Evolutionary conservation across 2,329 filamentous ascomycete species (phyloP).

Genomic region (Coccinonectria pachysandricola): DNA sequence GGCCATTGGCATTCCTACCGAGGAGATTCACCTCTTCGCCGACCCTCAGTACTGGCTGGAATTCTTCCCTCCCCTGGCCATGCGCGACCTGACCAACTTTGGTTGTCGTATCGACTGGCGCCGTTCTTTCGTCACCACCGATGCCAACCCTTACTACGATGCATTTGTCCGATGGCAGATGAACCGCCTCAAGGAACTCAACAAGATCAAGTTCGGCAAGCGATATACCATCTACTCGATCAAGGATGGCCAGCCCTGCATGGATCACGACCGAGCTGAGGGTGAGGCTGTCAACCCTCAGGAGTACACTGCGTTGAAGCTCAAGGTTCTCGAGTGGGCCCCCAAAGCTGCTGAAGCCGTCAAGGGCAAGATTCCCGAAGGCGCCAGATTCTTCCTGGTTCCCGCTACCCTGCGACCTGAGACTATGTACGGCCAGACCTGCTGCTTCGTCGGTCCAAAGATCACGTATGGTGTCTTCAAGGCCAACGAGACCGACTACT

Average conservation of each 20-base stretch:
- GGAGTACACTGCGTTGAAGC: conserved; percentile 87
- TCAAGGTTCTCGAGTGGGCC: conserved; percentile 85
- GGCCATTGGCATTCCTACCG: conserved; percentile 72
- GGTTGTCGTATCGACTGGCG: conserved; percentile 90
- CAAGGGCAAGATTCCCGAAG: conserved; percentile 66
- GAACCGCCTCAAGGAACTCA: conserved; percentile 76
- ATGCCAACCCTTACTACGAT: conserved; percentile 95
- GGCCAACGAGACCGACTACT: conserved; percentile 68
- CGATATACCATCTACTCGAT: conserved; percentile 77
- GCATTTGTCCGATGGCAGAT: conserved; percentile 96
- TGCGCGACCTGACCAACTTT: conserved; percentile 70
- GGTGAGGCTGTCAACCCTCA: conserved; percentile 56
- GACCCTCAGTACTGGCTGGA: conserved; percentile 88
- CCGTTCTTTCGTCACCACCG: conserved; percentile 84
- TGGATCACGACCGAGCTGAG: conserved; percentile 38
- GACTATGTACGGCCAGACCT: conserved; percentile 98
- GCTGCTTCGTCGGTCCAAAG: conserved; percentile 87
- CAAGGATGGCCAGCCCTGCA: conserved; percentile 36
- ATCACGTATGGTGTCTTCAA: conserved; percentile 86
- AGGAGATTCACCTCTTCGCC: conserved; percentile 89
- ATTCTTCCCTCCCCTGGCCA: conserved; percentile 58
- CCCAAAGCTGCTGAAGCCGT: conserved; percentile 61
- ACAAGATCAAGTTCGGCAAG: conserved; percentile 90
- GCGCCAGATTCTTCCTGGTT: conserved; percentile 76
- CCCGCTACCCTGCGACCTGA: conserved; percentile 88